phyloP scores from a whole-genome alignment of 2,329 filamentous ascomycete genomes.

The Septoria linicola region DNA sequence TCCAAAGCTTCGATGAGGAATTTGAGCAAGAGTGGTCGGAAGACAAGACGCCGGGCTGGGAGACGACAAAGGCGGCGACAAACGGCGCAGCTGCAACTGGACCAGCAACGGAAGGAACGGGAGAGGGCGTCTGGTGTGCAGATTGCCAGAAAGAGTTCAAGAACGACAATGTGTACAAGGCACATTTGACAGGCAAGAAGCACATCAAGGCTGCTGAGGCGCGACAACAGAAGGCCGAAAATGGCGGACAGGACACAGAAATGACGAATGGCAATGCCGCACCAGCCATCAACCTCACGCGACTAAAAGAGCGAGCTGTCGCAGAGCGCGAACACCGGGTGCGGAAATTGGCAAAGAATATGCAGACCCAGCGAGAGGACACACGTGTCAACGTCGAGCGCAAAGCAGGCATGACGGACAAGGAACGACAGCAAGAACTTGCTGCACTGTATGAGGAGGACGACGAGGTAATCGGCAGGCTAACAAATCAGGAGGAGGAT shows the following conservation, averaged over 20 bases:
- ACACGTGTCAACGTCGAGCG: constrained; percentile 94
- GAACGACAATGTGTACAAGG: constrained; percentile 91
- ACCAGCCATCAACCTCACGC: constrained; percentile 32
- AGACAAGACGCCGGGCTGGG: constrained; percentile 77
- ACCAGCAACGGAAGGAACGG: constrained; percentile 54
- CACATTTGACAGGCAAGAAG: constrained; percentile 86
- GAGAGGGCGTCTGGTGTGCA: constrained; percentile 79
- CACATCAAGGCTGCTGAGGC: constrained; percentile 80
- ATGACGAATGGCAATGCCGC: constrained; percentile 22
- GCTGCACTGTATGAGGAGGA: constrained; percentile 75
- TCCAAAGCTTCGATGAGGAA: constrained; percentile 74
- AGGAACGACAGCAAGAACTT: constrained; percentile 89
- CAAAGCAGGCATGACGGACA: constrained; percentile 95
- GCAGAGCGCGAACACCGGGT: constrained; percentile 86
- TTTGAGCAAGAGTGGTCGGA: constrained; percentile 82
- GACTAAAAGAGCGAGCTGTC: constrained; percentile 83
- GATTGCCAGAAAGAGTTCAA: constrained; percentile 95
- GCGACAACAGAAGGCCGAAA: constrained; percentile 47
- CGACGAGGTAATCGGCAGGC: constrained; percentile 52
- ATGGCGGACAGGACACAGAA: constrained; percentile 28
- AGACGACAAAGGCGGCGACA: constrained; percentile 46
- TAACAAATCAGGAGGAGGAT: constrained; percentile 54
- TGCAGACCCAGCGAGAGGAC: constrained; percentile 84
- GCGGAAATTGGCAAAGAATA: constrained; percentile 73
- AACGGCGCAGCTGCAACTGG: constrained; percentile 30